Evolutionary conservation across 1,284 basidiomycete species (phyloP).

Genomic region (Fomitopsis palustris): DNA sequence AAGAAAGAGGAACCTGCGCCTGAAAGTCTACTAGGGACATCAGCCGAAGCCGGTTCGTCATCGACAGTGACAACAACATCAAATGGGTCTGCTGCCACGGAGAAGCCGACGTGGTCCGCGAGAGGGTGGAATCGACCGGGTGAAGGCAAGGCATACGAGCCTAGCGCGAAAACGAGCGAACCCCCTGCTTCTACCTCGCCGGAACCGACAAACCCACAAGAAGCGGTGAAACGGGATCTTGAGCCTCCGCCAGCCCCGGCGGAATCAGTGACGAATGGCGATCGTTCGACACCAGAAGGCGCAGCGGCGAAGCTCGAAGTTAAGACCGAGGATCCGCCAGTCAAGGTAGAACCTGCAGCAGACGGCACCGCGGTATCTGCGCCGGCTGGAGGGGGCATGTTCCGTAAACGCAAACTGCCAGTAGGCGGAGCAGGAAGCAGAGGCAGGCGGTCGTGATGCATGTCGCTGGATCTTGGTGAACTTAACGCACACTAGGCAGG

Average conservation of each 20-base stretch:
- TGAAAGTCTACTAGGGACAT: not conserved
- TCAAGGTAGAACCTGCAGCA: constrained; percentile 12
- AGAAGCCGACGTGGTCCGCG: constrained; percentile 34
- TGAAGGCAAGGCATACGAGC: constrained; percentile 10
- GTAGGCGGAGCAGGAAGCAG: constrained; percentile 27
- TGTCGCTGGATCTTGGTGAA: not conserved
- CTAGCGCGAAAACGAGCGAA: constrained; percentile 2
- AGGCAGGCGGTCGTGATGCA: constrained; percentile 21
- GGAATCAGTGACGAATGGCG: not conserved
- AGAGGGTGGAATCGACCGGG: constrained; percentile 36
- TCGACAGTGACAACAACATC: not conserved
- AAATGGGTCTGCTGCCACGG: constrained; percentile 11
- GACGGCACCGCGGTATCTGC: constrained; percentile 8
- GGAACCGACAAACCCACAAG: not conserved
- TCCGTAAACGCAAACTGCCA: constrained; percentile 42
- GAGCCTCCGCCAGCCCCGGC: not conserved
- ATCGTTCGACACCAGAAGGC: not conserved
- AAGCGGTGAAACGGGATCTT: constrained; percentile 24
- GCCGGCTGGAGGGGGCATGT: constrained; percentile 30
- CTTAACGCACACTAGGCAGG: not conserved
- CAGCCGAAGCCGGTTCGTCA: not conserved
- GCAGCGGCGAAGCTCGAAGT: constrained; percentile 9
- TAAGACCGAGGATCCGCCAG: constrained; percentile 12
- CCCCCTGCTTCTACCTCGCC: not conserved
- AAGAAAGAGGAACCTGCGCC: constrained; percentile 42